Conservation (phyloP, 306 rosid genomes). For the Pterocarpus macrocarpus region DNA sequence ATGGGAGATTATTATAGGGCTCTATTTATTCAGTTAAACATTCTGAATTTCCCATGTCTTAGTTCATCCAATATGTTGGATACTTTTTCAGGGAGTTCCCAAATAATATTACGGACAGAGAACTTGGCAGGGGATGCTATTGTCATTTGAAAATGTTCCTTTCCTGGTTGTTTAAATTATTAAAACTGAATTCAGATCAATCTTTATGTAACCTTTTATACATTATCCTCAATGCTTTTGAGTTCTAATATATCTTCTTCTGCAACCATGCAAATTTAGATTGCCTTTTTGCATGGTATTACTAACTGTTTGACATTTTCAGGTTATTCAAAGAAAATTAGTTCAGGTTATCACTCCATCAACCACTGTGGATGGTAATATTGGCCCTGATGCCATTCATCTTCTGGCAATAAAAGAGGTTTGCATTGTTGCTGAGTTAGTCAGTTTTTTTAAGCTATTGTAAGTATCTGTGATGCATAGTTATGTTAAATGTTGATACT, state of each 20-base stretch:
- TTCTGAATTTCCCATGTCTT: constrained; percentile 22
- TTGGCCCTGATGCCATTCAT: constrained; percentile 90
- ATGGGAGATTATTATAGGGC: constrained; percentile 15
- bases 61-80: background rate
- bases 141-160: constrained; percentile 39
- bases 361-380: constrained; percentile 72
- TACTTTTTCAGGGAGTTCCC: constrained; percentile 8
- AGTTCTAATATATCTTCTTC: background rate
- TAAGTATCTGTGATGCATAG: background rate
- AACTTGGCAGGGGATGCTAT: constrained; percentile 5
- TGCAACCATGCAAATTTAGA: background rate
- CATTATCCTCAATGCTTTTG: constrained; percentile 21
- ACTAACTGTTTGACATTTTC: constrained; percentile 40
- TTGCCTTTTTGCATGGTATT: constrained; percentile 41
- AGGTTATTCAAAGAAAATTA: constrained; percentile 80
- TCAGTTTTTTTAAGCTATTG: constrained; percentile 12
- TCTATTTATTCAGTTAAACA: constrained; percentile 32
- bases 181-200: constrained; percentile 8
- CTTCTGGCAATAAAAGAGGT: constrained; percentile 95
- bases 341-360: constrained; percentile 91
- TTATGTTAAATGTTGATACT: constrained; percentile 35
- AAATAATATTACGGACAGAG: constrained; percentile 31
- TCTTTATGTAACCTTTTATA: background rate
- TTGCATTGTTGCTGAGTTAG: constrained; percentile 28
- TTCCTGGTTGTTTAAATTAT: constrained; percentile 24